phyloP scores from a whole-genome alignment of 2,329 filamentous ascomycete species.

The Talaromyces piceae region DNA sequence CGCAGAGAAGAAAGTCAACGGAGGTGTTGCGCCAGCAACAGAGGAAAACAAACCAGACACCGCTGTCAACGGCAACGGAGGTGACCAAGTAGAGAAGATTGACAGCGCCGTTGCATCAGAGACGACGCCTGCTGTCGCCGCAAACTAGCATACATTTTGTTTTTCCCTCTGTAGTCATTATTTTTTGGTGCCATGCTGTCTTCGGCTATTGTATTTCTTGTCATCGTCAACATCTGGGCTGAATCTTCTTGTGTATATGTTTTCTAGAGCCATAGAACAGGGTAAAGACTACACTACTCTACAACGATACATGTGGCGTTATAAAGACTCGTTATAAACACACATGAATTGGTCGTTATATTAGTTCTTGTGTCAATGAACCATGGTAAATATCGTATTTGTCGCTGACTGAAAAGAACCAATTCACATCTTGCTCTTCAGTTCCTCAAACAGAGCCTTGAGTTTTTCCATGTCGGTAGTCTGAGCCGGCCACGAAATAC shows the following conservation, averaged over 20 bases:
- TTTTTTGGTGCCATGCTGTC: no score
- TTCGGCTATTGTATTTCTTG: no score
- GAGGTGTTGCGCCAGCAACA: background rate
- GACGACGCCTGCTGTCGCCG: background rate
- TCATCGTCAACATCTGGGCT: background rate
- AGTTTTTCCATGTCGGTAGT: conserved; percentile 72
- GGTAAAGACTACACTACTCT: background rate
- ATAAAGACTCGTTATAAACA: no score
- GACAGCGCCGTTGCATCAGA: background rate
- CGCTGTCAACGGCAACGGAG: background rate
- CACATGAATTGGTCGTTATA: background rate
- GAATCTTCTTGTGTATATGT: background rate
- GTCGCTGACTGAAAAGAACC: background rate
- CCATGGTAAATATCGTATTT: no score
- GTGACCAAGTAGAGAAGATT: background rate
- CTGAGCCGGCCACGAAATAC: conserved; percentile 71
- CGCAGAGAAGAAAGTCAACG: conserved; percentile 4
- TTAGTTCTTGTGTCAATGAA: background rate
- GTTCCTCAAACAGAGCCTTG: conserved; percentile 69
- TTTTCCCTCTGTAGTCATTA: background rate
- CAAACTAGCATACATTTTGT: background rate
- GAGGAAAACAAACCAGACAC: background rate
- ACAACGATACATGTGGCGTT: background rate
- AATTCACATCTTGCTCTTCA: conserved; percentile 82
- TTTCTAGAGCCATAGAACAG: background rate